A percentile compares a stretch with the other conserved stretches of the same genome.
Conservation (phyloP, 306 rosid species). For the Luffa aegyptiaca region DNA sequence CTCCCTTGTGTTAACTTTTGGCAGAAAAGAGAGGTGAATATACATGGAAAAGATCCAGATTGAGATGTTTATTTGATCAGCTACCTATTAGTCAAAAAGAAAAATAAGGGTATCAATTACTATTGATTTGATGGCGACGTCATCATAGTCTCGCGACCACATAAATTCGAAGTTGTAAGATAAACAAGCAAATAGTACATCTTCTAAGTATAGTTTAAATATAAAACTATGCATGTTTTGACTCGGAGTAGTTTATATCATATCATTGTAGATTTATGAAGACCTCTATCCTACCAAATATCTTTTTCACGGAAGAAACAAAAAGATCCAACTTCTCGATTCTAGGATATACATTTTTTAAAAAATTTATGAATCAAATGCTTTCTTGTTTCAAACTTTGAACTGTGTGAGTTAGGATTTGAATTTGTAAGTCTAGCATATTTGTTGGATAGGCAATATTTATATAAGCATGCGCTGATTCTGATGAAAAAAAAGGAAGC, state of each 20-base stretch:
- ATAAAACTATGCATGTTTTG: not conserved
- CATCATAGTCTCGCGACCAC: not conserved
- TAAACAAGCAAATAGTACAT: not conserved
- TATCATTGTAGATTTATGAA: too few species aligned
- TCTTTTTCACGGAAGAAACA: too few species aligned
- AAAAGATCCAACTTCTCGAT: not conserved
- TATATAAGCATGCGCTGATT: not conserved
- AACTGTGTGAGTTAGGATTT: not conserved
- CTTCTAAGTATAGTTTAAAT: not conserved
- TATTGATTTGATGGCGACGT: not conserved
- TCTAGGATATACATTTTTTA: not conserved
- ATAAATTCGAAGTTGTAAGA: not conserved
- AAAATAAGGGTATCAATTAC: not conserved
- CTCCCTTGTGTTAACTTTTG: not conserved
- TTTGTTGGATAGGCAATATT: not conserved
- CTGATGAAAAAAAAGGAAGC: not conserved
- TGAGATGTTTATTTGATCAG: not conserved
- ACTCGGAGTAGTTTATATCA: not conserved
- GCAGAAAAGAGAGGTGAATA: not conserved
- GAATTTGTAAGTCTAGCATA: not conserved
- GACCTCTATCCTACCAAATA: too few species aligned
- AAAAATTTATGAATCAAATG: not conserved
- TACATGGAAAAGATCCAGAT: not conserved
- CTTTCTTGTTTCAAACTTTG: not conserved
- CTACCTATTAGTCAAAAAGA: not conserved